Percentiles rank a stretch among this genome's conserved stretches.
phyloP scores from a whole-genome alignment of 192 early-diverging fungal species.

The Entomortierella chlamydospora region DNA sequence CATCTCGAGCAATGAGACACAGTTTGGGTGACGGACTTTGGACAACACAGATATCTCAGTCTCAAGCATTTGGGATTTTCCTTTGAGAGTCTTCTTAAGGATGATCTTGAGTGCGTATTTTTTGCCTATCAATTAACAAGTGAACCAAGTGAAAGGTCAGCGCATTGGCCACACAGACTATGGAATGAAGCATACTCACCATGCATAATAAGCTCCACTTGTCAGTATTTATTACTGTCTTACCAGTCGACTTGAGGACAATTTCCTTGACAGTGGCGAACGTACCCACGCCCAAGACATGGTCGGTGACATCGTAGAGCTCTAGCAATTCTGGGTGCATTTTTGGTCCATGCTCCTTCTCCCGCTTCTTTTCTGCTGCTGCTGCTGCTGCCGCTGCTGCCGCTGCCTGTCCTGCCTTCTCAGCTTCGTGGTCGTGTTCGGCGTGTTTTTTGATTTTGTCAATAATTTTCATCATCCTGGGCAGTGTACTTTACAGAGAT shows the following conservation, averaged over 20 bases:
- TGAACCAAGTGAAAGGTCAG: neutral
- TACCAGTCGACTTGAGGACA: constrained; percentile 59
- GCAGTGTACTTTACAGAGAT: too few species aligned
- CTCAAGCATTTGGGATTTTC: constrained; percentile 63
- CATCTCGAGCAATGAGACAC: constrained; percentile 78
- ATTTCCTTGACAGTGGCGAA: constrained; percentile 76
- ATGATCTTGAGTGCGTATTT: constrained; percentile 81
- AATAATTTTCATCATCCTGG: constrained; percentile 39
- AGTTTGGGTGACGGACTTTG: constrained; percentile 84
- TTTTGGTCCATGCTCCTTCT: constrained; percentile 29
- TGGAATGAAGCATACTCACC: too few species aligned
- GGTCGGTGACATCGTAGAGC: constrained; percentile 56
- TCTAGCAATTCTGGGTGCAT: constrained; percentile 50
- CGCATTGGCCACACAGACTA: neutral
- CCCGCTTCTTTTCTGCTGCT: constrained; percentile 24
- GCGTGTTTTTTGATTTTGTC: constrained; percentile 52
- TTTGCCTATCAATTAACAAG: constrained; percentile 31
- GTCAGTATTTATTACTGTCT: too few species aligned
- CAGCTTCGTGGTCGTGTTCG: constrained; percentile 15
- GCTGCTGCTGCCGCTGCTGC: constrained; percentile 26
- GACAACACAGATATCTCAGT: constrained; percentile 82
- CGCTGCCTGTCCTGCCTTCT: constrained; percentile 21
- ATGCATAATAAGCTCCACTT: neutral
- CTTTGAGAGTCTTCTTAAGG: constrained; percentile 67
- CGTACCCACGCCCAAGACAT: constrained; percentile 55